Evolutionary conservation across 805 yeast species (phyloP), one percentile per base, ranked within the genome.

Genomic region (Priceomyces medius): DNA sequence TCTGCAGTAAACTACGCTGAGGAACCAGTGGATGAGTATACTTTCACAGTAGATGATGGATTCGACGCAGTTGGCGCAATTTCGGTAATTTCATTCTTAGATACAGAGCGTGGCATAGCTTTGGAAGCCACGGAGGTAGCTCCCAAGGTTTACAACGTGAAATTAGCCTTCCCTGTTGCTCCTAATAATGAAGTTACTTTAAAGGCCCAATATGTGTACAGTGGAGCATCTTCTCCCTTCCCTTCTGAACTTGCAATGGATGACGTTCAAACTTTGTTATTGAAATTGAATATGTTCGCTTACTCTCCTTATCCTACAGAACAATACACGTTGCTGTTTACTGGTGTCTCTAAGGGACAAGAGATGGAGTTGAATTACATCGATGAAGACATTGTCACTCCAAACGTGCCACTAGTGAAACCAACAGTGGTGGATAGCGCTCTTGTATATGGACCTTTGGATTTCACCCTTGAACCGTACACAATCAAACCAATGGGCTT

Each of bases 171-270:
- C 34, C 85, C 93, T 29, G 65, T 90, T 41, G 75, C 83, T 7
- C 86, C 95, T 20, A 78, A 80, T 26, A 73, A 80, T 18, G 63
- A 64, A 23, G 59, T 72, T 35, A 67, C 72, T 27, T 54, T 91
- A 34, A 62, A 66, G 28, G 63, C 83, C 13, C 70, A 77, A 23
- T 63, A 72, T 45, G 76, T 79, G 2, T 66, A 76, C 42, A 70
- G 77, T 23, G 68, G 73, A 43, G 58, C 66, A 26, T 53, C 82
- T 36, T 45, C 51, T 38, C 88, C 97, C 31, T 59, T 76, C 38
- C 97, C 98, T 1, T 74, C 71, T 38, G 64, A 71, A 45, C 78
- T 85, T 31, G 70, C 64, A 13, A 72, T 90, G 67, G 67, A 64
- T 7, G 86, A 77, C 18, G 64, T 64, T 24, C 97, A 90, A 68